These are phyloP conservation scores for Aquanectria penicillioides DNA, from an alignment of 2,329 filamentous ascomycete species.

Conservation along the genomic window DNA sequence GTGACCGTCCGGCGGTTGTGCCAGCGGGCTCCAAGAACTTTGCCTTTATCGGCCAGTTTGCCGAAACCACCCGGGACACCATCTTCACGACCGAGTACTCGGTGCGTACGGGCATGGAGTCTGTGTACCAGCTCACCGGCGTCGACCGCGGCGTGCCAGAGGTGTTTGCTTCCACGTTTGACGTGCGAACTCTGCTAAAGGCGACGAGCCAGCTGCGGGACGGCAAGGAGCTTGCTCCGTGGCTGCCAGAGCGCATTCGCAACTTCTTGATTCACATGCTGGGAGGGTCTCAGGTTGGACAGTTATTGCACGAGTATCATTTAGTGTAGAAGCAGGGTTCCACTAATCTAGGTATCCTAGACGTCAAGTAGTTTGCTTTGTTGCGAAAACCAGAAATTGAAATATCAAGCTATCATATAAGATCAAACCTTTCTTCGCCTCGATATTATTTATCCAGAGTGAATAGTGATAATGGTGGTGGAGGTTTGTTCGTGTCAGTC, in stretches of 20 bases:
- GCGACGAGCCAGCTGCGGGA: conserved; percentile 18
- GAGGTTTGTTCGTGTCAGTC: too few relatives aligned
- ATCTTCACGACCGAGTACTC: conserved; percentile 47
- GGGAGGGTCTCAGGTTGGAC: conserved; percentile 22
- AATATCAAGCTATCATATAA: too few relatives aligned
- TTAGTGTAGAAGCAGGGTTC: too few relatives aligned
- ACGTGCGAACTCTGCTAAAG: conserved; percentile 16
- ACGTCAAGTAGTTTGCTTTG: too few relatives aligned
- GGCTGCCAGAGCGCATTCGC: conserved; percentile 22
- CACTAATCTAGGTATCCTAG: too few relatives aligned
- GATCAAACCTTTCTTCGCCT: too few relatives aligned
- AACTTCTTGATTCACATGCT: conserved; percentile 12
- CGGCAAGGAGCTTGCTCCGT: conserved; percentile 20
- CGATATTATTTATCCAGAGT: too few relatives aligned
- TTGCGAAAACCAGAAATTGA: too few relatives aligned
- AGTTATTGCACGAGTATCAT: conserved; percentile 23
- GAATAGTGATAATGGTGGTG: too few relatives aligned
- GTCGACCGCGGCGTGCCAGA: conserved; percentile 24
- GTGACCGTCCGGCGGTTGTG: conserved; percentile 19
- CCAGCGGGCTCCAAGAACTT: conserved; percentile 18
- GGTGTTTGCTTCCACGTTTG: conserved; percentile 25
- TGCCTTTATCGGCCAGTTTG: conserved; percentile 28
- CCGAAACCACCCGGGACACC: conserved; percentile 28
- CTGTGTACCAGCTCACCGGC: conserved; percentile 40
- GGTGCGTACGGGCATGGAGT: conserved; percentile 49